Conservation (phyloP, 805 yeast species). For the Barnettozyma californica region DNA sequence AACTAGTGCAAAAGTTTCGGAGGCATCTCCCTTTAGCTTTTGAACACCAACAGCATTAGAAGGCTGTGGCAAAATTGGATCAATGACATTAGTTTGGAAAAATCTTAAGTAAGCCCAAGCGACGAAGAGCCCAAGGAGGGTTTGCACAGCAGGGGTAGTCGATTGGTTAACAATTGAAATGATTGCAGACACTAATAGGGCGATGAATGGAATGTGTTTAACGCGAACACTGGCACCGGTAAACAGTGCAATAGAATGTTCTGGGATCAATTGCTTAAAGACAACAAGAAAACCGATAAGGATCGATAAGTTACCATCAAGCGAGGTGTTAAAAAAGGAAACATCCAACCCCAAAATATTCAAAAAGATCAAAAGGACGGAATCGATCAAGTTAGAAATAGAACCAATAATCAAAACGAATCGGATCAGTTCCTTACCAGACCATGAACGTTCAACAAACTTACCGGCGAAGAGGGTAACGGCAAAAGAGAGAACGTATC, state of each 20-base stretch:
- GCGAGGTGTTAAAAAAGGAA: slow-evolving; percentile 33
- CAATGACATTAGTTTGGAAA: slow-evolving; percentile 53
- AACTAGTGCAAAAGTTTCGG: slow-evolving; percentile 79
- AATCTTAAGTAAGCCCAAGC: slow-evolving; percentile 80
- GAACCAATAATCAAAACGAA: slow-evolving; percentile 45
- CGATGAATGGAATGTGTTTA: slow-evolving; percentile 56
- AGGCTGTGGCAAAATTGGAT: slow-evolving; percentile 47
- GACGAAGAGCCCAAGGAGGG: slow-evolving; percentile 52
- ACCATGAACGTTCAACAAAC: slow-evolving; percentile 66
- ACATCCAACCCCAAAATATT: slow-evolving; percentile 23
- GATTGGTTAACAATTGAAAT: slow-evolving; percentile 27
- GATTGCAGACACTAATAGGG: slow-evolving; percentile 26
- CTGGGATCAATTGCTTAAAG: slow-evolving; percentile 60
- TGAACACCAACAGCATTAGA: slow-evolving; percentile 25
- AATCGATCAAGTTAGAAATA: slow-evolving; percentile 43
- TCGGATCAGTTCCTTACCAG: slow-evolving; percentile 43
- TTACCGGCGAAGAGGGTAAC: slow-evolving; percentile 55
- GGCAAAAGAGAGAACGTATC: slow-evolving; percentile 40
- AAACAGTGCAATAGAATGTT: slow-evolving; percentile 48
- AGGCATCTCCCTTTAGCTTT: slow-evolving; percentile 72
- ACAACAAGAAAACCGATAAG: slow-evolving; percentile 56
- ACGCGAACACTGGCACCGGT: slow-evolving; percentile 48
- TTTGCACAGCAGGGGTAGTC: slow-evolving; percentile 51
- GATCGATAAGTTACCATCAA: slow-evolving; percentile 51
- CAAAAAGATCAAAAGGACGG: slow-evolving; percentile 22